Percentiles rank a stretch among this genome's conserved stretches.
Evolutionary conservation across 129 eudicot genomes (phyloP).

Genomic region (Calendula officinalis): DNA sequence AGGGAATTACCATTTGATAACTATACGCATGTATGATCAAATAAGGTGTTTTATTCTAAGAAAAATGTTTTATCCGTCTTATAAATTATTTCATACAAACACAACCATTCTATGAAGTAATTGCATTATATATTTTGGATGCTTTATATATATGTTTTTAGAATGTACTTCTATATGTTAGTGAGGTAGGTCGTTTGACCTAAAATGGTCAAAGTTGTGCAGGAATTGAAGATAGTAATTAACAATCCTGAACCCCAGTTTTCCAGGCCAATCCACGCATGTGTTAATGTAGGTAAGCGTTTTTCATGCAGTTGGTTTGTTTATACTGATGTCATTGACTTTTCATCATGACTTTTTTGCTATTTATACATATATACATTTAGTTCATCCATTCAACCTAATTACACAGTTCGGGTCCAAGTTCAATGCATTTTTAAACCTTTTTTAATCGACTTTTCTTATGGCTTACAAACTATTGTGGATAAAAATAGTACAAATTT

Average conservation of each 20-base stretch:
- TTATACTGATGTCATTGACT: slow-evolving; percentile 29
- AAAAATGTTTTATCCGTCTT: too few species aligned
- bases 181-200: slow-evolving; percentile 24
- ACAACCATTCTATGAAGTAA: too few species aligned
- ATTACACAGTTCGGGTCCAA: neutral
- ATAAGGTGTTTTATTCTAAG: too few species aligned
- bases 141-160: neutral
- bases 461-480: neutral
- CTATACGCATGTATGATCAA: too few species aligned
- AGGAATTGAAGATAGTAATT: slow-evolving; percentile 11
- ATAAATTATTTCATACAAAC: too few species aligned
- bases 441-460: neutral
- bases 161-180: neutral
- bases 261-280: slow-evolving; percentile 19
- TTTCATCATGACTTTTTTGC: slow-evolving; percentile 21
- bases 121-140: too few species aligned
- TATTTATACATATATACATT: slow-evolving; percentile 10
- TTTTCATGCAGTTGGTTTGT: slow-evolving; percentile 29
- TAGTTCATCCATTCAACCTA: neutral
- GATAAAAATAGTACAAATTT: neutral
- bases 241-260: slow-evolving; percentile 15
- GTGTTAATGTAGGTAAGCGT: slow-evolving; percentile 19
- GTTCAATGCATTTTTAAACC: neutral
- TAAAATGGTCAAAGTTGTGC: slow-evolving; percentile 1
- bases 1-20: too few species aligned